These are phyloP conservation scores for Aristolochia contorta DNA, from an alignment of 164 flowering plant genomes.

Conservation along the genomic window DNA sequence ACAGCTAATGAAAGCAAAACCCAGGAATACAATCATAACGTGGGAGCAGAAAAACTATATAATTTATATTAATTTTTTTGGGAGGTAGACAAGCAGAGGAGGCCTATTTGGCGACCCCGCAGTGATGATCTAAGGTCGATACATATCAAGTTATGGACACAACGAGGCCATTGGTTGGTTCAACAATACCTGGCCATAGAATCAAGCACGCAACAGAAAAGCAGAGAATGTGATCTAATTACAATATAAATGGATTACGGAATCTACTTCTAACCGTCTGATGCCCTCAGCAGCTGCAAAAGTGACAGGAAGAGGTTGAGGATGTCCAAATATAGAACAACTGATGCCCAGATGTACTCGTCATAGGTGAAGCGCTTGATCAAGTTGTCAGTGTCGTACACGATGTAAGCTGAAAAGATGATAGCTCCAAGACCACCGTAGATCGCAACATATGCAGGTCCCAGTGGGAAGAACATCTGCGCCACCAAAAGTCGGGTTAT, in stretches of 20 bases:
- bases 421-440: slow-evolving; percentile 74
- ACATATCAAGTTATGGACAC: no score
- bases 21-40: no score
- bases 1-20: no score
- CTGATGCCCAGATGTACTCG: slow-evolving; percentile 93
- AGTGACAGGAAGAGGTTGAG: slow-evolving; percentile 87
- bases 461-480: slow-evolving; percentile 91
- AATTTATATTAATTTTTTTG: no score
- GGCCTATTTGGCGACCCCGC: no score
- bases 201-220: no score
- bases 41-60: no score
- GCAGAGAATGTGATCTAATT: not conserved
- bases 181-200: no score
- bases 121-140: no score
- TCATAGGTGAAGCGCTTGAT: slow-evolving; percentile 90
- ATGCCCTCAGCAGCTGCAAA: slow-evolving; percentile 56
- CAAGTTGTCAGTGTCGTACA: slow-evolving; percentile 87
- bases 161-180: no score
- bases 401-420: slow-evolving; percentile 76
- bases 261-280: slow-evolving; percentile 22
- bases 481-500: not conserved
- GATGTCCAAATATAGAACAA: slow-evolving; percentile 77
- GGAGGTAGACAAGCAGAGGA: no score
- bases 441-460: slow-evolving; percentile 56
- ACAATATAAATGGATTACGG: not conserved